Conservation (phyloP, 495 filamentous ascomycete species). For the Elaphomyces granulatus region DNA sequence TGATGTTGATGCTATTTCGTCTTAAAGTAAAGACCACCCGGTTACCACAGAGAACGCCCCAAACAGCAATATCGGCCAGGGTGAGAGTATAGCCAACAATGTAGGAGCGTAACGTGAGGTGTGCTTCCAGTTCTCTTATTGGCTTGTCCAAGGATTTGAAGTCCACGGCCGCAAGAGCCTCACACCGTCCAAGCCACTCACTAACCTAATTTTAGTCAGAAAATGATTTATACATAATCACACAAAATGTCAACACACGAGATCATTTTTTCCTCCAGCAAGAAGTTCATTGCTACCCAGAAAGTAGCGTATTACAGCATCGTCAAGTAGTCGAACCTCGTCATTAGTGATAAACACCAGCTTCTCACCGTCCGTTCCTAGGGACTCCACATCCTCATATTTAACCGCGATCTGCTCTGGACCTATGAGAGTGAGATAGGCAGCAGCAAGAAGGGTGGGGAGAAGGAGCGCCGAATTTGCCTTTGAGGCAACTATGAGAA, state of each 20-base stretch:
- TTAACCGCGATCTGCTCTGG: constrained; percentile 1
- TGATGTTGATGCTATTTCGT: constrained; percentile 66
- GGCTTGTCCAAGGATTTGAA: constrained; percentile 69
- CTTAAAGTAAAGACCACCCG: constrained; percentile 68
- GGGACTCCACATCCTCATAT: constrained; percentile 3
- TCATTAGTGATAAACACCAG: constrained; percentile 1
- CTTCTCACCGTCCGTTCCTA: constrained; percentile 1
- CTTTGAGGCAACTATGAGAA: constrained; percentile 4
- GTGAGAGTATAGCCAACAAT: constrained; percentile 70
- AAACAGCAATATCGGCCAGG: constrained; percentile 66
- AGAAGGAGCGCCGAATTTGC: constrained; percentile 1
- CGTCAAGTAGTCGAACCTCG: constrained; percentile 1
- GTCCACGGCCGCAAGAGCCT: constrained; percentile 30
- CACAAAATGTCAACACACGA: too few relatives aligned
- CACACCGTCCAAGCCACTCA: background rate
- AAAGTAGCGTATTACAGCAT: constrained; percentile 3
- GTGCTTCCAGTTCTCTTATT: constrained; percentile 65
- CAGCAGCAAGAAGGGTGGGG: constrained; percentile 2
- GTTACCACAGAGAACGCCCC: constrained; percentile 75
- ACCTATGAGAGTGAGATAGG: background rate
- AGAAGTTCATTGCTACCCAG: too few relatives aligned
- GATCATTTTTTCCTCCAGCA: too few relatives aligned
- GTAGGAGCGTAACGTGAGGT: constrained; percentile 75
- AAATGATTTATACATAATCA: too few relatives aligned
- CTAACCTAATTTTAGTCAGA: too few relatives aligned